Evolutionary conservation across 179 eudicot species (phyloP).

Genomic region (Vitellaria paradoxa): DNA sequence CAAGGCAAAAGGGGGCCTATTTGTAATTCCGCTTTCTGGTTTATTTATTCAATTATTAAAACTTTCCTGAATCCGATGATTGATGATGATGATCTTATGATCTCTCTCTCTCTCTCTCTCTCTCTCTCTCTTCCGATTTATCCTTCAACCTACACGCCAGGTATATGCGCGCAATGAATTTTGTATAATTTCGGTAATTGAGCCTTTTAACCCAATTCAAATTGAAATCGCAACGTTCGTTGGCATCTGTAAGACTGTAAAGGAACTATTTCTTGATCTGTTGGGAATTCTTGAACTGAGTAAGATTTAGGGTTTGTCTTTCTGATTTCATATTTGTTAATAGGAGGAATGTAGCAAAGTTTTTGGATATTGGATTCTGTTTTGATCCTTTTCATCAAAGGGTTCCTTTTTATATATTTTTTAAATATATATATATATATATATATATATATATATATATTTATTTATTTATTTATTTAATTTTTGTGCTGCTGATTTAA

Average conservation of each 20-base stretch:
- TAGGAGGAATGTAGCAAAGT: background rate
- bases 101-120: background rate
- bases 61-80: background rate
- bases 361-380: background rate
- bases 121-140: background rate
- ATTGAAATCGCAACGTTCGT: background rate
- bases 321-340: background rate
- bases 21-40: constrained; percentile 9
- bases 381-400: background rate
- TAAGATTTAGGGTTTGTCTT: constrained; percentile 4
- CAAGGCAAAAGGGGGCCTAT: constrained; percentile 5
- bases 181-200: background rate
- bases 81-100: background rate
- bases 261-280: background rate
- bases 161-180: constrained; percentile 1
- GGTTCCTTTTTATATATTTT: background rate
- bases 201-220: background rate
- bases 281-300: background rate
- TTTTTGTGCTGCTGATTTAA: no score
- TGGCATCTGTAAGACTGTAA: background rate
- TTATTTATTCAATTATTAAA: background rate
- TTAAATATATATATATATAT: background rate
- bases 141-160: constrained; percentile 13
- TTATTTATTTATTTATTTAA: no score
- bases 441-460: no score